phyloP scores from a whole-genome alignment of 176 grass and related monocot genomes.

The Aegilops bicornis region DNA sequence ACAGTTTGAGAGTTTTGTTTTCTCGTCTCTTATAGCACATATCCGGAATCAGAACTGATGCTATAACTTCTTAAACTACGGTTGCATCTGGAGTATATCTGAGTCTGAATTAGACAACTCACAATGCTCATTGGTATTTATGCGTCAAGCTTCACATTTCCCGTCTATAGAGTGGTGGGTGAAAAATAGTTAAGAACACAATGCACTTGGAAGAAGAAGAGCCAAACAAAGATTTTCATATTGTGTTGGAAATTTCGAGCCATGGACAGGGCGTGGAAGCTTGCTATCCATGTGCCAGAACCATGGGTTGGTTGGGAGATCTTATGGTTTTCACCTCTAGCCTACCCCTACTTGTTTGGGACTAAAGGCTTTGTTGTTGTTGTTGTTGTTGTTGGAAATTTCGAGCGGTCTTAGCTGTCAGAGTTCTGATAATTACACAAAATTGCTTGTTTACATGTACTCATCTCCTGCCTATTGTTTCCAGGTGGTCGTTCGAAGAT shows the following conservation, averaged over 20 bases:
- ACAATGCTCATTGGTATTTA: neutral
- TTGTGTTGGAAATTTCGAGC: too few relatives aligned
- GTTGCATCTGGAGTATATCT: neutral
- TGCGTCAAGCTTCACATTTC: neutral
- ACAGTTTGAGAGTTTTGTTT: neutral
- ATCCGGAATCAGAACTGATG: neutral
- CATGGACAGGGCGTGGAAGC: too few relatives aligned
- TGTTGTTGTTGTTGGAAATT: too few relatives aligned
- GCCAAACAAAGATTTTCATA: neutral
- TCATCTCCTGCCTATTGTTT: neutral
- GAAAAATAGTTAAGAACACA: neutral
- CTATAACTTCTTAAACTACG: neutral
- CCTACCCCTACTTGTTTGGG: too few relatives aligned
- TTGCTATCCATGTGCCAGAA: too few relatives aligned
- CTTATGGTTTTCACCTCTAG: too few relatives aligned
- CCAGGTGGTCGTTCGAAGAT: conserved; percentile 77
- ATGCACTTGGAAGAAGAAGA: neutral
- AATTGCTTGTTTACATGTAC: neutral
- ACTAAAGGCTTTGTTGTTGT: too few relatives aligned
- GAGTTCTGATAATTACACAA: neutral
- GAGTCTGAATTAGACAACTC: neutral
- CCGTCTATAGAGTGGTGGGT: neutral
- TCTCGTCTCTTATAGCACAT: too few relatives aligned
- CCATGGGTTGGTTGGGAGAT: too few relatives aligned
- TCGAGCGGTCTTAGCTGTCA: too few relatives aligned